Base-by-base conservation (phyloP, 2,329 filamentous ascomycete genomes). In the Lecanicillium sp. region DNA sequence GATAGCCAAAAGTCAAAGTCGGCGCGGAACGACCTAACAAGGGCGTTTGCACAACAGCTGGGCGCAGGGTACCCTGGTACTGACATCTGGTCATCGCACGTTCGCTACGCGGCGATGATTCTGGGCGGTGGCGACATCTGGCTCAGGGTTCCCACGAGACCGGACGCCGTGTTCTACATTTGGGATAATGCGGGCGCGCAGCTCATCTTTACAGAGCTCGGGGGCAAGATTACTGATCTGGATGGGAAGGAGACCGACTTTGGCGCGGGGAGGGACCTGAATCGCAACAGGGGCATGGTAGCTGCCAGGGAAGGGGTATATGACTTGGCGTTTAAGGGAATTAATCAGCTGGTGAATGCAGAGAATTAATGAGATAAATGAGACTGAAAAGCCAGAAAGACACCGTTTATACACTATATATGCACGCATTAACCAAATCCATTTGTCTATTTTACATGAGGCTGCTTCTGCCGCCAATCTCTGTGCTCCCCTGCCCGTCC, bases 401-500 rank as follows among this genome's bases (percentile, higher is more conserved):
- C n/a, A n/a, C n/a, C n/a, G n/a, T n/a, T n/a, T n/a, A n/a, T n/a
- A n/a, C n/a, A n/a, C n/a, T n/a, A n/a, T n/a, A n/a, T n/a, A n/a
- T n/a, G n/a, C n/a, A n/a, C n/a, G n/a, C n/a, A n/a, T n/a, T n/a
- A n/a, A n/a, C n/a, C n/a, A n/a, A 15, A 25, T 30, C 2, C 9
- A 39, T 36, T 36, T 28, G 31, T 39, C 14, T 20, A 40, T 34
- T 38, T 53, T 63, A 96, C 92, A 97, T 97, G 62, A 98, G 69
- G 63, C 88, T 97, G 51, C 84, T 90, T 56, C 92, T 72, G 12
- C 89, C 92, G 7, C 92, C 92, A 63, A 98, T 79, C 62, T 97
- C 92, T 60, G 81, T 94, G 41, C 84, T 85, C 0, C 85, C 88
- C 62, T 97, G 87, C 2, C 92, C 92, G 60, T 84, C 90, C 44